Percentiles rank a stretch among this genome's conserved stretches.
Conservation (phyloP, 495 filamentous ascomycete genomes). For the Penicillium angulare region DNA sequence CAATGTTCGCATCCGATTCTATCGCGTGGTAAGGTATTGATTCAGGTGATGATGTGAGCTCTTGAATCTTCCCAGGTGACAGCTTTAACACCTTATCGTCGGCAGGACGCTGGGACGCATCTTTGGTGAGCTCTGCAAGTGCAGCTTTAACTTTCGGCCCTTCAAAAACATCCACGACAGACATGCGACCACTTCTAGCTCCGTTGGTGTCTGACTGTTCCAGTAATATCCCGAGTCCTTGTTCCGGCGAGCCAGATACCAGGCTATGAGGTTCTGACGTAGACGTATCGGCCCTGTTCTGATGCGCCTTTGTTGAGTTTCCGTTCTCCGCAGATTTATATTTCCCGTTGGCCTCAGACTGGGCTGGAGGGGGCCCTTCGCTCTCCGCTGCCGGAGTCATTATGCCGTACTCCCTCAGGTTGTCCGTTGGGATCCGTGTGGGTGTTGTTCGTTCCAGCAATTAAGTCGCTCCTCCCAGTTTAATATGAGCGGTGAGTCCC, state of each 20-base stretch:
- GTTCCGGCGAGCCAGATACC: slow-evolving; percentile 3
- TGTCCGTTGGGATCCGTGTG: no score
- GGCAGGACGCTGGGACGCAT: slow-evolving; percentile 5
- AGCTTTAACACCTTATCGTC: slow-evolving; percentile 48
- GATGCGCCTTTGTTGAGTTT: background rate
- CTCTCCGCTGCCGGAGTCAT: slow-evolving; percentile 11
- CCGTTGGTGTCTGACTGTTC: slow-evolving; percentile 10
- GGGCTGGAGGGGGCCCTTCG: slow-evolving; percentile 1
- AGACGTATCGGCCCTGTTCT: background rate
- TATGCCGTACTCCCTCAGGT: background rate
- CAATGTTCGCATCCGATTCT: slow-evolving; percentile 20
- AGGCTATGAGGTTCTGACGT: background rate
- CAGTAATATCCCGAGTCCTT: slow-evolving; percentile 25
- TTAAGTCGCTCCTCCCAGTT: background rate
- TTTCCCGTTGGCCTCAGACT: slow-evolving; percentile 3
- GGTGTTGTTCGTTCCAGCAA: background rate
- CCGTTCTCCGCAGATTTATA: background rate
- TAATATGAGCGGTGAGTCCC: background rate
- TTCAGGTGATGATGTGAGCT: slow-evolving; percentile 54
- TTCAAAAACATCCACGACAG: slow-evolving; percentile 20
- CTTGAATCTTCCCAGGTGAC: slow-evolving; percentile 52
- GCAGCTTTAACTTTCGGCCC: slow-evolving; percentile 19
- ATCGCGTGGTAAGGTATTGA: slow-evolving; percentile 45
- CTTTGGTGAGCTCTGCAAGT: slow-evolving; percentile 19
- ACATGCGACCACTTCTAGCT: slow-evolving; percentile 2